Conservation (phyloP, 352 stramenopile genomes). For the Elongisporangium undulatum region DNA sequence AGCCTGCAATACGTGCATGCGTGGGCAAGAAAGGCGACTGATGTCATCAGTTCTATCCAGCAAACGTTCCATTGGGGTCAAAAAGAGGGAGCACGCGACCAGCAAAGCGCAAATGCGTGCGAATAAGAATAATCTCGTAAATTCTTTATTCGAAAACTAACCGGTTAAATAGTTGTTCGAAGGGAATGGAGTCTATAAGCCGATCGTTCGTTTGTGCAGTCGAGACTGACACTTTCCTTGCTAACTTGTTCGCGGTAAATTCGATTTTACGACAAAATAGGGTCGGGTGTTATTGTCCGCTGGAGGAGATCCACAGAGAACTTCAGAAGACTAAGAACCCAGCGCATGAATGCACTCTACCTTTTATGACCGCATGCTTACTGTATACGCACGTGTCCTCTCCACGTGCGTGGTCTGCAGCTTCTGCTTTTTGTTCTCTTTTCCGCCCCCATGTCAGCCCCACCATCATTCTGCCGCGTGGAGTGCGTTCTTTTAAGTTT, state of each 20-base stretch:
- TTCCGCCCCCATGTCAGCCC: not conserved
- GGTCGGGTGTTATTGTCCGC: too few species aligned
- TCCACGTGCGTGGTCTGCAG: not conserved
- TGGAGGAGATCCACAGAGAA: too few species aligned
- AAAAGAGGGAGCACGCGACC: not conserved
- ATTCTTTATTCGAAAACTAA: not conserved
- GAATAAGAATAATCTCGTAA: not conserved
- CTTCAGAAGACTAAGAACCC: not conserved
- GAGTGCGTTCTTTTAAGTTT: slow-evolving; percentile 2
- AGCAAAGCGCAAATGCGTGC: not conserved
- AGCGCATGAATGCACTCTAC: too few species aligned
- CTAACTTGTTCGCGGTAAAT: not conserved
- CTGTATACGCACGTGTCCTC: not conserved
- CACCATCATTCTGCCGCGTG: not conserved
- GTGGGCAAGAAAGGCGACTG: not conserved
- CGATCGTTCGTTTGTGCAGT: not conserved
- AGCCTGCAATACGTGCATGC: not conserved
- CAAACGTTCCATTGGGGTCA: not conserved
- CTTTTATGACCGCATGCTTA: not conserved
- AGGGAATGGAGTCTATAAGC: not conserved
- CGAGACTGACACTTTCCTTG: not conserved
- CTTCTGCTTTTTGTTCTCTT: not conserved
- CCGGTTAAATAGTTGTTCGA: not conserved
- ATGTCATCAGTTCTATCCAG: not conserved
- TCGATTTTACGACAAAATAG: not conserved